Conservation (phyloP, 2,329 filamentous ascomycete species). For the Lasiodiplodia theobromae region DNA sequence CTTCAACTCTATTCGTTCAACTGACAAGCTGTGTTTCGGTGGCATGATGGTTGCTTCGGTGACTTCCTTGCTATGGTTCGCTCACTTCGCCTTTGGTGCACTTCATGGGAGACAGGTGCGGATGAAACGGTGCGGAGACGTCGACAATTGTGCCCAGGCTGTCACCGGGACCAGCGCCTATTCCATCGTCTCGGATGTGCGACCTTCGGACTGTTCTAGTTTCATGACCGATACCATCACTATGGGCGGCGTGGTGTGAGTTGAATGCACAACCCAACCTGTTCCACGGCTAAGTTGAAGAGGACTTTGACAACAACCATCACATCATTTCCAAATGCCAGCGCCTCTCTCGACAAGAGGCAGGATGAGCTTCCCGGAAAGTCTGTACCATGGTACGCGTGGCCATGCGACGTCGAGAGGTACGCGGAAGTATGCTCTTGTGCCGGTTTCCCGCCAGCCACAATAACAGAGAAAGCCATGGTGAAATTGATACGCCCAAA, state of each 20-base stretch:
- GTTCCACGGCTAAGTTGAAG: background rate
- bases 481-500: background rate
- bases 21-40: no score
- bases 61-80: background rate
- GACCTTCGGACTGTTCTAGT: constrained; percentile 14
- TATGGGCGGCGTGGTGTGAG: constrained; percentile 4
- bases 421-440: constrained; percentile 30
- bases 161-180: constrained; percentile 10
- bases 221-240: constrained; percentile 27
- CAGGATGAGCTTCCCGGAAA: background rate
- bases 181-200: background rate
- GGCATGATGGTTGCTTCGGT: background rate
- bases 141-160: constrained; percentile 4
- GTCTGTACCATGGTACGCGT: constrained; percentile 21
- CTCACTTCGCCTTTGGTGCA: background rate
- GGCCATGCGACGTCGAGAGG: constrained; percentile 23
- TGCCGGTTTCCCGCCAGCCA: constrained; percentile 15
- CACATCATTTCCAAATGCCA: background rate
- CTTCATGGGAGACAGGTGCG: constrained; percentile 5
- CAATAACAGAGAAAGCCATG: constrained; percentile 1
- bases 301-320: constrained; percentile 11
- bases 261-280: background rate
- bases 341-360: background rate
- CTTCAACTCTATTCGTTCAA: background rate
- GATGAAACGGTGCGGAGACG: constrained; percentile 7